phyloP scores from a whole-genome alignment of 2,329 filamentous ascomycete genomes.

The Aschersonia sp. region DNA sequence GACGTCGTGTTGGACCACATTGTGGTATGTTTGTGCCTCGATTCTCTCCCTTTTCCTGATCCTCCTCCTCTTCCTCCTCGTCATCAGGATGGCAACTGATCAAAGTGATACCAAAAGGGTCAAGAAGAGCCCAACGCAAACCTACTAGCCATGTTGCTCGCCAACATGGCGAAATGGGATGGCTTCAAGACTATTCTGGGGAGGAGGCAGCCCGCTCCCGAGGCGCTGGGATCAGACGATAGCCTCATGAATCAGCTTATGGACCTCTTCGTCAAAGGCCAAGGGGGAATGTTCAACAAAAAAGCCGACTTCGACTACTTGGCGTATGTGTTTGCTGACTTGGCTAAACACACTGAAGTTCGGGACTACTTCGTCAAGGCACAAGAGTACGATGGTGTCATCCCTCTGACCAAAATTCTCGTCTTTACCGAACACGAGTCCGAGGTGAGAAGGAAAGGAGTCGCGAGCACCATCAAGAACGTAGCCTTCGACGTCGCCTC shows the following conservation, averaged over 20 bases:
- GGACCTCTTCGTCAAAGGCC: slow-evolving; percentile 90
- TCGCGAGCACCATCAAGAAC: slow-evolving; percentile 94
- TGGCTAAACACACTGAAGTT: slow-evolving; percentile 67
- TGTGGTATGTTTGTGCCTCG: slow-evolving; percentile 40
- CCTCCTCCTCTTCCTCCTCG: neutral
- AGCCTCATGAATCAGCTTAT: slow-evolving; percentile 78
- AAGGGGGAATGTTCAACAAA: slow-evolving; percentile 69
- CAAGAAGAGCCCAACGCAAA: slow-evolving; percentile 70
- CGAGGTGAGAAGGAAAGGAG: slow-evolving; percentile 73
- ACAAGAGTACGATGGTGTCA: slow-evolving; percentile 64
- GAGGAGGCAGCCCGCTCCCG: slow-evolving; percentile 53
- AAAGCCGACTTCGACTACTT: slow-evolving; percentile 83
- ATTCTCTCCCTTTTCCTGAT: neutral
- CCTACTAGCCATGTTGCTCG: slow-evolving; percentile 77
- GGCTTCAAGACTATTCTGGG: slow-evolving; percentile 53
- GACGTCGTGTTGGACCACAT: slow-evolving; percentile 59
- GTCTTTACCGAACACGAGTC: slow-evolving; percentile 90
- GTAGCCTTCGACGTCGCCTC: slow-evolving; percentile 67
- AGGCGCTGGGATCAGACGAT: slow-evolving; percentile 56
- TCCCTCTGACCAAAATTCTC: slow-evolving; percentile 83
- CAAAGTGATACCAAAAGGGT: slow-evolving; percentile 27
- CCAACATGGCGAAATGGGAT: slow-evolving; percentile 78
- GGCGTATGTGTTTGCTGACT: slow-evolving; percentile 83
- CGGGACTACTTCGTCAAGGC: slow-evolving; percentile 59
- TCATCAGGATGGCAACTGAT: neutral